These are phyloP conservation scores for Earliella scabrosa DNA, from an alignment of 1,284 basidiomycete genomes.

Conservation along the genomic window DNA sequence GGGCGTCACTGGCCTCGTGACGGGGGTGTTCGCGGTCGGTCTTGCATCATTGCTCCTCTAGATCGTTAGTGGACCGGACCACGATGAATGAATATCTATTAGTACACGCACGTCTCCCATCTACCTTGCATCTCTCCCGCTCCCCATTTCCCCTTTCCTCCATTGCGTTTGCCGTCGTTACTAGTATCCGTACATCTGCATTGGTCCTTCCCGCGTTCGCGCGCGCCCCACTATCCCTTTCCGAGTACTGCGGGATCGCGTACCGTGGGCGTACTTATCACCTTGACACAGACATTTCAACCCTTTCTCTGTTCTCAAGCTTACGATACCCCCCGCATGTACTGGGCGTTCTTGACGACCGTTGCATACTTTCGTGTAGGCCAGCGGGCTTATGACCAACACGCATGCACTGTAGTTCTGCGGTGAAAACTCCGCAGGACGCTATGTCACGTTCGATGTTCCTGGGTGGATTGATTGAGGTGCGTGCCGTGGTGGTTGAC, in stretches of 20 bases:
- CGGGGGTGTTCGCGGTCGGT: constrained; percentile 19
- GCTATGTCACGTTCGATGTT: too few relatives aligned
- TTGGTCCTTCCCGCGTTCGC: background rate
- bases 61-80: constrained; percentile 5
- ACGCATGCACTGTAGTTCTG: constrained; percentile 21
- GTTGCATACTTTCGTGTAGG: constrained; percentile 18
- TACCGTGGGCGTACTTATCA: background rate
- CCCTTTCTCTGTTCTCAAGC: background rate
- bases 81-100: constrained; percentile 4
- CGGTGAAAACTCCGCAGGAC: too few relatives aligned
- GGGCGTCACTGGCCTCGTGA: constrained; percentile 14
- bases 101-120: constrained; percentile 3
- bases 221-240: background rate
- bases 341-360: constrained; percentile 18
- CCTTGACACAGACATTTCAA: constrained; percentile 14
- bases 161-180: background rate
- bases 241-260: constrained; percentile 2
- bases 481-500: too few relatives aligned
- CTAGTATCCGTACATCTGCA: background rate
- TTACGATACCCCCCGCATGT: constrained; percentile 20
- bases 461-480: too few relatives aligned
- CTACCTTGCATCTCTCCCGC: background rate
- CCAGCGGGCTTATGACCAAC: constrained; percentile 22
- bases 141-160: background rate
- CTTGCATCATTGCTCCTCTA: constrained; percentile 25